Base-by-base conservation (phyloP, 371 early-diverging fungal genomes). In the Lichtheimia ramosa region DNA sequence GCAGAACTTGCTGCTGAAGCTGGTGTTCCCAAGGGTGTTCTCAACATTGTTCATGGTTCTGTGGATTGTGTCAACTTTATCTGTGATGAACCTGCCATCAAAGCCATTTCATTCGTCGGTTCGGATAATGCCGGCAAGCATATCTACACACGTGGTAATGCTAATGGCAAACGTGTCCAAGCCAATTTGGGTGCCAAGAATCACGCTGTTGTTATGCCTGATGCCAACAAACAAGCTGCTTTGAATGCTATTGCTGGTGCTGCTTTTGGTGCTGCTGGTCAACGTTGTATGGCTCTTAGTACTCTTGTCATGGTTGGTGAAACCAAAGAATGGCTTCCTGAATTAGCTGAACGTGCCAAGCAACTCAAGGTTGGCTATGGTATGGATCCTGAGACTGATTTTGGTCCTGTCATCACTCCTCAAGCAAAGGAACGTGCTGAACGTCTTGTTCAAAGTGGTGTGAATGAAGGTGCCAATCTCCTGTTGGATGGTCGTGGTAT, bases 111-210 rank as follows among this genome's bases (percentile, higher is more conserved):
- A 8, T 97, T 98, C 69, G 97, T 98, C 43, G 98, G 98, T 54
- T 87, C 90, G 52, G 96, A 96, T 73, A 79, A 76, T 50, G 97
- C 96, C 34, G 83, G 83, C 41, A 67, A 84, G 42, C 87, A 95
- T 77, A 97, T 98, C 51, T 91, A 94, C 70, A 86, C 85, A 21
- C 91, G 96, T 55, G 94, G 95, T 12, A 90, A 90, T 56, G 83
- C 80, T 62, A 91, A 94, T 64, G 97, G 97, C 69, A 97, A 98
- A 82, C 90, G 98, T 60, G 97, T 96, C 43, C 96, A 96, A 81
- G 93, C 96, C 50, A 96, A 96, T 79, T 71, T 95, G 71, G 97
- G 96, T 18, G 97, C 98, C 69, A 98, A 97, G 87, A 98, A 98
- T 84, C 98, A 98, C 70, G 96, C 96, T 55, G 92, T 98, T 21